Base-by-base conservation (phyloP, 768 basidiomycete species). In the Tricholoma hemisulphureum region DNA sequence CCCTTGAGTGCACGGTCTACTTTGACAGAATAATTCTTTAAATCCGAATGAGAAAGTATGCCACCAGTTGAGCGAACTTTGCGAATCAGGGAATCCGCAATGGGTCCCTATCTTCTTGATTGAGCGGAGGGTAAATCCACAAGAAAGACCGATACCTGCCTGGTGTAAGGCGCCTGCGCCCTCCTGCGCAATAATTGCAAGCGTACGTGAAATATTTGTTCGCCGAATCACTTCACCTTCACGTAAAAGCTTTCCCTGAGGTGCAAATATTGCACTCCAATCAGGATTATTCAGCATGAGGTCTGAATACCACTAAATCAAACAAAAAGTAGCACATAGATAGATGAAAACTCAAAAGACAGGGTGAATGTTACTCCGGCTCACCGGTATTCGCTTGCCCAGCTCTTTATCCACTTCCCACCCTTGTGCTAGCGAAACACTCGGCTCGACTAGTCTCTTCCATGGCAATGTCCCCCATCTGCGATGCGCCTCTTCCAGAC, bases 151-250 rank as follows among this genome's bases (percentile, higher is more conserved):
- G 20, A 59, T 58, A 61, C 69, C 56, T 63, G 86, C 89, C 73
- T 82, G 79, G 72, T 98, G 98, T 71, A 98, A 93, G 1, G 84
- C 92, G 54, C 83, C 82, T 1, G 92, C 74, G 0, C 96, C 97
- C 50, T 89, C 76, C 54, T 79, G 71, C 29, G 94, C 92, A 57
- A 99, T 88, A 9, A 70, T 76, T 7, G 78, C 73, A 32, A 98
- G 81, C 2, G 95, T 96, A 24, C 78, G 79, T 18, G 93, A 90
- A 61, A 91, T 87, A 63, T 91, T 91, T 14, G 78, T 79, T 14
- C 94, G 80, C 46, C 75, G 76, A 53, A 97, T 88, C 9, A 74
- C 73, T 21, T 96, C 88, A 26, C 95, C 95, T 67, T 88, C 83
- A 29, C 80, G 78, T 34, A 94, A 73, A 31, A 96, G 76, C 29